Conservation (phyloP, 2,329 filamentous ascomycete species). For the Elsinoe perseae region DNA sequence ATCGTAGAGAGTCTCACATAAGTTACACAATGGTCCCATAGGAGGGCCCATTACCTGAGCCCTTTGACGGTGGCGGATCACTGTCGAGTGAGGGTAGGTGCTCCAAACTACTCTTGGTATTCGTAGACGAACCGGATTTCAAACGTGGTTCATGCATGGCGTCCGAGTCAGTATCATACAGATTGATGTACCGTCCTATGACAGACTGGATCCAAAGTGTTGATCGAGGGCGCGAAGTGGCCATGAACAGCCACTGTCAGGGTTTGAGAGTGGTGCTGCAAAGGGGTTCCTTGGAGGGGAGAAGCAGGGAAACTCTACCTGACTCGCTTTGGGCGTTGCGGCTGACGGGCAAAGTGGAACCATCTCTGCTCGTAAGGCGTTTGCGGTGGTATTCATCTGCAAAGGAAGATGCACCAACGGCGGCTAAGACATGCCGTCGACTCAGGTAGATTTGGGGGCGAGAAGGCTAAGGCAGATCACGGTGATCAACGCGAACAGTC, state of each 20-base stretch:
- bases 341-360: constrained; percentile 7
- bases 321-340: constrained; percentile 2
- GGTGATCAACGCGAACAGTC: constrained; percentile 13
- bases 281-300: not conserved
- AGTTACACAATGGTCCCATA: constrained; percentile 8
- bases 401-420: constrained; percentile 6
- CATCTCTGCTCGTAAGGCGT: not conserved
- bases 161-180: constrained; percentile 11
- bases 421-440: constrained; percentile 10
- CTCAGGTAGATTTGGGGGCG: constrained; percentile 9
- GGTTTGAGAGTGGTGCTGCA: constrained; percentile 2
- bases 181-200: constrained; percentile 5
- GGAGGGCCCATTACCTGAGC: not conserved
- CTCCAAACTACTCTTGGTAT: constrained; percentile 8
- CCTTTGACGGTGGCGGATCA: constrained; percentile 7
- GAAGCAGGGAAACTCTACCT: constrained; percentile 4
- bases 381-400: constrained; percentile 9
- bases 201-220: not conserved
- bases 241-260: not conserved
- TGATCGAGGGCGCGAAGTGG: constrained; percentile 3
- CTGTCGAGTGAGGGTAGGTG: constrained; percentile 3
- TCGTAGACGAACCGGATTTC: constrained; percentile 8
- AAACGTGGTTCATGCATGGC: constrained; percentile 14
- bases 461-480: constrained; percentile 8
- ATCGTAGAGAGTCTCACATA: constrained; percentile 11